Percentiles rank a stretch among this genome's conserved stretches.
Conservation (phyloP, 768 basidiomycete species). For the Xerocomus brunneocitrinus region DNA sequence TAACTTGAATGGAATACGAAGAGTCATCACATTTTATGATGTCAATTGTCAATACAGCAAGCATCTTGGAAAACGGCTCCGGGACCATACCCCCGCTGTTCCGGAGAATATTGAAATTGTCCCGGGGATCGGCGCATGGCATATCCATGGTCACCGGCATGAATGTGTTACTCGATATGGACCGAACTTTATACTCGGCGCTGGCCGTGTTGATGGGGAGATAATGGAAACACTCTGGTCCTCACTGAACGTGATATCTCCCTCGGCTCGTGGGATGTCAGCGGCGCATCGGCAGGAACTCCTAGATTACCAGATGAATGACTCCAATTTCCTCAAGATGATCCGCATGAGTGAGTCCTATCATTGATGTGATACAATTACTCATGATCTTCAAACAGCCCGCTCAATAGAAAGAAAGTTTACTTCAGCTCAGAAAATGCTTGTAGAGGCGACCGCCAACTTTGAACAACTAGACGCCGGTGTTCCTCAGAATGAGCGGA, state of each 20-base stretch:
- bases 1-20: not conserved
- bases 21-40: slow-evolving; percentile 25
- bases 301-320: not conserved
- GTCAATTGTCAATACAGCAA: slow-evolving; percentile 26
- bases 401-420: no score
- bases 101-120: slow-evolving; percentile 1
- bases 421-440: no score
- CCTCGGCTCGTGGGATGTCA: slow-evolving; percentile 20
- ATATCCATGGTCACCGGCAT: slow-evolving; percentile 28
- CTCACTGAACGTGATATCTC: slow-evolving; percentile 23
- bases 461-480: no score
- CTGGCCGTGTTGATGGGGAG: slow-evolving; percentile 28
- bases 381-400: no score
- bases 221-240: slow-evolving; percentile 35
- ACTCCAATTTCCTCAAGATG: slow-evolving; percentile 9
- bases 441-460: no score
- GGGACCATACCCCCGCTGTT: not conserved
- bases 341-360: not conserved
- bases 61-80: slow-evolving; percentile 11
- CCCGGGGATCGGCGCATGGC: slow-evolving; percentile 25
- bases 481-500: no score
- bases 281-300: not conserved
- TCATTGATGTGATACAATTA: not conserved
- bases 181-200: slow-evolving; percentile 26
- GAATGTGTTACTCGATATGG: slow-evolving; percentile 24